phyloP scores from a whole-genome alignment of 2,329 filamentous ascomycete genomes.

The Cladosporium austrohemisphaericum region DNA sequence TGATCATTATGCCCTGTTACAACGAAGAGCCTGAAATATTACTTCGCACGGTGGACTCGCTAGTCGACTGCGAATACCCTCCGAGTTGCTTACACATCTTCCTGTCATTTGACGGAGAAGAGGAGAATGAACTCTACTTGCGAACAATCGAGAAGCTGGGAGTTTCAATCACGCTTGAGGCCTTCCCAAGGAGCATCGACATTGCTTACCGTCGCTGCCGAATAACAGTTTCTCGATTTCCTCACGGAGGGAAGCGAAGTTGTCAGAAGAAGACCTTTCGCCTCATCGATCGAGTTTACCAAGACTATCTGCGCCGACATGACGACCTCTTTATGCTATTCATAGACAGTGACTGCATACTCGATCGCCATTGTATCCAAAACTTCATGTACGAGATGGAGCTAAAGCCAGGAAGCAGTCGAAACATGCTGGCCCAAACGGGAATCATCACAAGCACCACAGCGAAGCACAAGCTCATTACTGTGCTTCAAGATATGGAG shows the following conservation, averaged over 20 bases:
- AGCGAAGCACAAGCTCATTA: conserved; percentile 81
- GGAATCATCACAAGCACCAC: conserved; percentile 95
- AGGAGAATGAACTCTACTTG: conserved; percentile 83
- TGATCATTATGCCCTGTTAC: conserved; percentile 96
- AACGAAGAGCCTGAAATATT: conserved; percentile 83
- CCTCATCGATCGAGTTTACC: conserved; percentile 89
- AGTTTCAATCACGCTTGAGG: conserved; percentile 69
- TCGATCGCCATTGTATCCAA: conserved; percentile 86
- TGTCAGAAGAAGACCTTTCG: conserved; percentile 92
- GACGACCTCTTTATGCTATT: conserved; percentile 95
- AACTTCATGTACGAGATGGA: conserved; percentile 99
- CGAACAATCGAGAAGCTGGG: conserved; percentile 82
- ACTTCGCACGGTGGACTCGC: conserved; percentile 81
- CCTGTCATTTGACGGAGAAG: conserved; percentile 87
- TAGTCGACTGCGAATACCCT: conserved; percentile 92
- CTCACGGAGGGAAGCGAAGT: conserved; percentile 87
- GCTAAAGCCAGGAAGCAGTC: conserved; percentile 83
- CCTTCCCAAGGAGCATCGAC: conserved; percentile 86
- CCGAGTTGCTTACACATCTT: conserved; percentile 91
- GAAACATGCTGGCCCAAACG: conserved; percentile 95
- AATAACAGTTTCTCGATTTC: conserved; percentile 87
- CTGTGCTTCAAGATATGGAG: conserved; percentile 94
- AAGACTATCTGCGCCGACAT: conserved; percentile 77
- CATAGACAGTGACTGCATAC: conserved; percentile 94
- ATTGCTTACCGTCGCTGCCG: conserved; percentile 77